Evolutionary conservation across 78 protist genomes (phyloP), one percentile per base, ranked within the genome.

Genomic region (Corallochytrium limacisporum): DNA sequence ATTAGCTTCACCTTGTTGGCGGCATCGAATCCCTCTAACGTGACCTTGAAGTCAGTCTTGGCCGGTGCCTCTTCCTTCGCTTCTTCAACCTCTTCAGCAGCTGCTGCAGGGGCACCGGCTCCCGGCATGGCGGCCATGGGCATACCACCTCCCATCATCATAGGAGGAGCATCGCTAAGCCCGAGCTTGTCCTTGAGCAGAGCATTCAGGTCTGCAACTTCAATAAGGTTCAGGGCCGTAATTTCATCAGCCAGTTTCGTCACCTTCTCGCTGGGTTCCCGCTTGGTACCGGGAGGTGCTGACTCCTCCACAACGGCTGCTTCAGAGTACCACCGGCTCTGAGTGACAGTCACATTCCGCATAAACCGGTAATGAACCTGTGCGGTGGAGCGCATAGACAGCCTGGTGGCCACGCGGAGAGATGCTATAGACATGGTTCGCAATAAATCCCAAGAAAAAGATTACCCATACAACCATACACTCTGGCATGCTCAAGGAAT

Each of bases 211-310:
- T 31, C 50, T 18, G 49, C 48, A 51, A 46, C 69, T 32, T 63
- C 59, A 20, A 63, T 12, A 10, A 63, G 54, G 15, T 63, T 63
- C 15, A 63, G 69, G 9, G 18, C 10, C 24, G 69, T 57, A 40
- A 63, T 63, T 8, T 63, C 59, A n/a, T 63, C 69, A 10, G 26
- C 69, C n/a, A n/a, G n/a, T n/a, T n/a, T n/a, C n/a, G n/a, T n/a
- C n/a, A n/a, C n/a, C n/a, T n/a, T n/a, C n/a, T n/a, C n/a, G n/a
- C n/a, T n/a, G n/a, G n/a, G n/a, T n/a, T n/a, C n/a, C n/a, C n/a
- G n/a, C n/a, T n/a, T n/a, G n/a, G n/a, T n/a, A n/a, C n/a, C n/a
- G n/a, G n/a, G n/a, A n/a, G n/a, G n/a, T n/a, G n/a, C n/a, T n/a
- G n/a, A n/a, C n/a, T n/a, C n/a, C n/a, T n/a, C n/a, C n/a, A n/a